Base-by-base conservation (phyloP, 2,329 filamentous ascomycete species). In the Pyrenochaeta sp. region DNA sequence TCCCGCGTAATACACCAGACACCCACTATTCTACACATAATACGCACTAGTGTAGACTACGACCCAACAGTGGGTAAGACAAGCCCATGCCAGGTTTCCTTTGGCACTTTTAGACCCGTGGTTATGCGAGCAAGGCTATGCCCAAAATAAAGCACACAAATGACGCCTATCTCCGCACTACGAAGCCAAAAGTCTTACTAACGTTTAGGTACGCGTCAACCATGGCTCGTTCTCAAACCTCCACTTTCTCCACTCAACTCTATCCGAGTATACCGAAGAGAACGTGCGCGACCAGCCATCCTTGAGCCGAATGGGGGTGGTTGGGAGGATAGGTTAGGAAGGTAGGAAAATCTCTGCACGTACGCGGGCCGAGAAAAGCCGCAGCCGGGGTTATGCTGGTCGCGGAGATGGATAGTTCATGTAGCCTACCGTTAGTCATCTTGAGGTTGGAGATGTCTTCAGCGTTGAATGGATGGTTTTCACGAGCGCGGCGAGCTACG, bases 331-430 rank as follows among this genome's bases (percentile, higher is more conserved):
- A 49, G 52, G 53, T 57, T 58, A 53, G 54, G 54, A 51, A 46
- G 46, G 51, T 53, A 48, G 40, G 61, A 59, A 64, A 66, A 63
- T 66, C 56, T 64, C 63, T 66, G 63, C 63, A 60, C 49, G 50
- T 48, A 48, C 40, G 56, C 59, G 63, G 59, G 57, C 63, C 63
- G 63, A 63, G 55, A 47, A 32, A 40, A 52, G 43, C 58, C 57
- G 59, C 51, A 43, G 46, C 50, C 54, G 51, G 50, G 45, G 11
- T 14, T 21, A 12, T n/a, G 30, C 30, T 39, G 18, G 12, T 17
- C 35, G 3, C 21, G 18, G 18, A 23, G 4, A 14, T 21, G 11
- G 36, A 39, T 23, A 18, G 21, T 20, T 6, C 10, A 23, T 39
- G 23, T 4, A 37, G 35, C 20, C 35, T 37, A 14, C 18, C 17